phyloP scores from a whole-genome alignment of 129 eudicot genomes.

The Centrapalus pauciflorus region DNA sequence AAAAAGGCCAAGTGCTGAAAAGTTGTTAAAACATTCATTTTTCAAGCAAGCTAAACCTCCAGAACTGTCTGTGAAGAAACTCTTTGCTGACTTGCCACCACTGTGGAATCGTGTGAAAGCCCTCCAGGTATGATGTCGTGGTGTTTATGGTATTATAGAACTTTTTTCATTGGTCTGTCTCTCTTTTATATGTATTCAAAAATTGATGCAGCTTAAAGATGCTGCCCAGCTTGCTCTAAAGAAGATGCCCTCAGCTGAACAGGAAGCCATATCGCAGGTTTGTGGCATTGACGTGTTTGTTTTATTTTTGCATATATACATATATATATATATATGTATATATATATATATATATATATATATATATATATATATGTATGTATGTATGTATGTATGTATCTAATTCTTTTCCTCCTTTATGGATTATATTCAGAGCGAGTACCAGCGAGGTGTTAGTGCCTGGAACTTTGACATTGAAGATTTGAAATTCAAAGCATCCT shows the following conservation, averaged over 20 bases:
- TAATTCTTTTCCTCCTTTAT: background rate
- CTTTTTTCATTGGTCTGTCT: background rate
- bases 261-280: slow-evolving; percentile 96
- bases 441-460: slow-evolving; percentile 98
- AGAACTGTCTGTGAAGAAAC: slow-evolving; percentile 71
- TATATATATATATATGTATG: too few species aligned
- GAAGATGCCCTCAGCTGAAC: slow-evolving; percentile 95
- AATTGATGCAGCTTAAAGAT: slow-evolving; percentile 63
- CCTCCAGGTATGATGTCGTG: slow-evolving; percentile 51
- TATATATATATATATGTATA: too few species aligned
- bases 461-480: slow-evolving; percentile 98
- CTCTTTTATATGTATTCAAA: background rate
- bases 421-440: slow-evolving; percentile 70
- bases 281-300: slow-evolving; percentile 16
- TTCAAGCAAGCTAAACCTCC: slow-evolving; percentile 94
- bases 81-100: slow-evolving; percentile 84
- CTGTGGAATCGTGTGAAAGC: slow-evolving; percentile 95
- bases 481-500: slow-evolving; percentile 83
- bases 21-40: slow-evolving; percentile 86
- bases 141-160: background rate
- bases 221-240: slow-evolving; percentile 96
- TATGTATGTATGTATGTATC: background rate
- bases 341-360: background rate
- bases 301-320: background rate
- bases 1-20: slow-evolving; percentile 92